These are phyloP conservation scores for Juglanconis juglandina DNA, from an alignment of 2,329 filamentous ascomycete genomes.

Conservation along the genomic window DNA sequence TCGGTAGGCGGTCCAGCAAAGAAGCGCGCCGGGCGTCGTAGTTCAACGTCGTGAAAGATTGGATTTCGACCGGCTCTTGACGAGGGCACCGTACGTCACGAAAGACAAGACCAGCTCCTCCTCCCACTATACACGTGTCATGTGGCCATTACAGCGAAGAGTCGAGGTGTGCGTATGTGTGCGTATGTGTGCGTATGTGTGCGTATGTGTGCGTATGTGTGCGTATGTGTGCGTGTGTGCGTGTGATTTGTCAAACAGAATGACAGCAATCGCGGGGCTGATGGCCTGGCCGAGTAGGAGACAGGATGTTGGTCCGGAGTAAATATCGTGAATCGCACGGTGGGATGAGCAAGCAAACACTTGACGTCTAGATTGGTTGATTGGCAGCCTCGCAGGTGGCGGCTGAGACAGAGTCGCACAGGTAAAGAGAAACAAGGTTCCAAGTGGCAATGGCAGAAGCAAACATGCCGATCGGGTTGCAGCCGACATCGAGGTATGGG, in stretches of 20 bases:
- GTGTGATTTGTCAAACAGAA: too few species aligned
- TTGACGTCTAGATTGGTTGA: not conserved
- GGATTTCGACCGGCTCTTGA: not conserved
- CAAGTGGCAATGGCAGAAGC: not conserved
- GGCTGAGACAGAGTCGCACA: not conserved
- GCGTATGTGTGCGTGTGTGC: too few species aligned
- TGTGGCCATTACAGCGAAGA: not conserved
- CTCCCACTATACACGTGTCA: not conserved
- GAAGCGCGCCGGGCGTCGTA: constrained; percentile 5
- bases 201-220: too few species aligned
- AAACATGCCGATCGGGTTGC: not conserved
- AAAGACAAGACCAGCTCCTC: not conserved
- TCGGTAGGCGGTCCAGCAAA: not conserved
- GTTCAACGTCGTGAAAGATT: not conserved
- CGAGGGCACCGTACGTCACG: not conserved
- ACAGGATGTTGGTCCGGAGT: too few species aligned
- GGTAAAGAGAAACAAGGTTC: not conserved
- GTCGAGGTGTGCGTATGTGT: not conserved
- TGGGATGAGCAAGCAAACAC: too few species aligned
- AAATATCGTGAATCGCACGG: too few species aligned
- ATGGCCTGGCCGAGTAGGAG: too few species aligned
- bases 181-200: too few species aligned
- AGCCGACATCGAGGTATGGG: not conserved
- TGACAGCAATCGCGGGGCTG: too few species aligned
- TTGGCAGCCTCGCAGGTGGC: not conserved